Percentiles rank a stretch among this genome's conserved stretches.
Evolutionary conservation across 1,284 basidiomycete species (phyloP).

Genomic region (Cutaneotrichosporon curvatum): DNA sequence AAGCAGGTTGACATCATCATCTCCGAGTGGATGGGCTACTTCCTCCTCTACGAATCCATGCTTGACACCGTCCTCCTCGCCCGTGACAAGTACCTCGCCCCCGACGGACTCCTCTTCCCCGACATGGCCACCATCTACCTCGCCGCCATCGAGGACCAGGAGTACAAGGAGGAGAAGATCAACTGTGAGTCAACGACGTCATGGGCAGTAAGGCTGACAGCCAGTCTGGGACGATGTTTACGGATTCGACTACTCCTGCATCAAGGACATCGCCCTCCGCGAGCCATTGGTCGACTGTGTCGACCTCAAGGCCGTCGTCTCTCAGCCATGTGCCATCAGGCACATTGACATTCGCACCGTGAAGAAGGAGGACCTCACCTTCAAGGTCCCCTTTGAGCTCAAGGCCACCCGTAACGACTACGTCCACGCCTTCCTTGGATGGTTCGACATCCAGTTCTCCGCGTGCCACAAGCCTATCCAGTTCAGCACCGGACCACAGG

Average conservation of each 20-base stretch:
- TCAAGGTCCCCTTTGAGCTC: constrained; percentile 72
- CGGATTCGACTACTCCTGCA: constrained; percentile 98
- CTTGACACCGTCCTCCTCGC: constrained; percentile 95
- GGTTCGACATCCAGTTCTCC: constrained; percentile 97
- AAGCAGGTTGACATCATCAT: constrained; percentile 96
- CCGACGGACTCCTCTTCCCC: constrained; percentile 88
- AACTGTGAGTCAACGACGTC: constrained; percentile 62
- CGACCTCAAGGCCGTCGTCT: constrained; percentile 84
- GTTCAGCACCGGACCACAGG: constrained; percentile 92
- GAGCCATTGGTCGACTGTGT: constrained; percentile 98
- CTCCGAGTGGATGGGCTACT: constrained; percentile 63
- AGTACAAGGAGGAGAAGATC: constrained; percentile 99
- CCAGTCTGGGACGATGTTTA: constrained; percentile 99
- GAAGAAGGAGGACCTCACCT: constrained; percentile 90
- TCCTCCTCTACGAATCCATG: constrained; percentile 92
- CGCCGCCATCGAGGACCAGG: constrained; percentile 97
- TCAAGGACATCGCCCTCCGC: constrained; percentile 95
- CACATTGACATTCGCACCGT: constrained; percentile 86
- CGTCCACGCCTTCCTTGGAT: constrained; percentile 97
- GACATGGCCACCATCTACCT: constrained; percentile 90
- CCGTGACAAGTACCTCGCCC: constrained; percentile 91
- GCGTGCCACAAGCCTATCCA: constrained; percentile 94
- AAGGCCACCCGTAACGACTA: constrained; percentile 86
- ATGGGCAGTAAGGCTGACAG: background rate
- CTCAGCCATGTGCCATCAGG: constrained; percentile 81